Base-by-base conservation (phyloP, 2,329 filamentous ascomycete genomes). In the Uncinocarpus reesii region DNA sequence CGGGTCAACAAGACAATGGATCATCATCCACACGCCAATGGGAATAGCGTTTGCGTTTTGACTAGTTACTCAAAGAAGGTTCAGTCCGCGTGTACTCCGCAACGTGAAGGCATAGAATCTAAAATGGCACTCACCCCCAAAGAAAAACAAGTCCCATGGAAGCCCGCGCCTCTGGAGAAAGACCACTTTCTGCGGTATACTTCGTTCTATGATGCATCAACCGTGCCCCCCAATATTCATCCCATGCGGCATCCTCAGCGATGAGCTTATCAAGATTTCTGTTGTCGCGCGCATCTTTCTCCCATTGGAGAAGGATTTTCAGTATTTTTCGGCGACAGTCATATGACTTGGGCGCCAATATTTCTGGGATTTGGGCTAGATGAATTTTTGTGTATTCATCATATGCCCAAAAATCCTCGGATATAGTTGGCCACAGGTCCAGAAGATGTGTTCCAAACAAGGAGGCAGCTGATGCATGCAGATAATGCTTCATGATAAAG, bases 251-350 rank as follows among this genome's bases (percentile, higher is more conserved):
- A 46, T 68, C 62, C n/a, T 62, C 55, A 1, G 52, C 45, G 21
- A 63, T 59, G 8, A 65, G 20, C 23, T 53, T 57, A 11, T 67
- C 59, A 15, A 69, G 51, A 3, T 53, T 44, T 31, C 40, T 31
- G 32, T 47, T 24, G 15, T 49, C 20, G 15, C 15, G 24, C 13
- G 51, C 53, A 18, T 48, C 43, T 15, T 43, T 38, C 43, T 42
- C 32, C 55, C 57, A 34, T 56, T 58, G 61, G 36, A 8, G 24
- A 29, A 51, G 10, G 13, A 15, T 21, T 15, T 52, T 34, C 13
- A 45, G 20, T 45, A 55, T 48, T 35, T 37, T 48, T 28, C 52
- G 45, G 10, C 52, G 48, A 26, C 47, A 18, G 5, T 44, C 50
- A 38, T 49, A 53, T 10, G 54, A 53, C n/a, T 50, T 53, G 4